Evolutionary conservation across 371 early-diverging fungal genomes (phyloP).

Genomic region (Nematocida sp.): DNA sequence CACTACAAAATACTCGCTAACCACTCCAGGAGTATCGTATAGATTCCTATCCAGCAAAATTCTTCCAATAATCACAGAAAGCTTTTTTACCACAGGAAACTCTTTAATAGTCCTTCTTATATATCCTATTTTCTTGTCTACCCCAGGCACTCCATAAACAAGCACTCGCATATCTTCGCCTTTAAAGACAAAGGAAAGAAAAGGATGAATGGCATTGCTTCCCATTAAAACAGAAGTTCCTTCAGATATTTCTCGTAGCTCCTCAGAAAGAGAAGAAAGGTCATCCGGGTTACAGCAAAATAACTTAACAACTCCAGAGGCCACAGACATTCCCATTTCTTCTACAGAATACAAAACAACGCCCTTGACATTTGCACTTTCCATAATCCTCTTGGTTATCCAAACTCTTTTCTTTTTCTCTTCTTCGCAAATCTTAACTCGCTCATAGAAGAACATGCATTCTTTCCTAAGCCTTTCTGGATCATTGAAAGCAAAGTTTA

Average conservation of each 20-base stretch:
- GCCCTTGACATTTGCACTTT: not conserved
- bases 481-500: not conserved
- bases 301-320: not conserved
- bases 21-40: not conserved
- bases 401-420: not conserved
- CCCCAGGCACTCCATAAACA: not conserved
- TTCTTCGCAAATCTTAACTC: not conserved
- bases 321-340: not conserved
- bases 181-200: not conserved
- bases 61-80: not conserved
- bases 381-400: not conserved
- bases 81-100: not conserved
- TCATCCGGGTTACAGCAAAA: not conserved
- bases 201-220: constrained; percentile 1
- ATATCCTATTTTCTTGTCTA: not conserved
- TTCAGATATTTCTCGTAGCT: not conserved
- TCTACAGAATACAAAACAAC: not conserved
- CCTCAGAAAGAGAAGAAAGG: not conserved
- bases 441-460: not conserved
- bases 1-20: constrained; percentile 10
- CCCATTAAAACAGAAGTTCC: not conserved
- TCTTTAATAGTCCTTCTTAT: not conserved
- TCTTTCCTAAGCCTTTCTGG: not conserved
- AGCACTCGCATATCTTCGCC: not conserved
- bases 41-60: constrained; percentile 1